phyloP scores from a whole-genome alignment of 768 basidiomycete species.

The Xerocomus brunneocitrinus region DNA sequence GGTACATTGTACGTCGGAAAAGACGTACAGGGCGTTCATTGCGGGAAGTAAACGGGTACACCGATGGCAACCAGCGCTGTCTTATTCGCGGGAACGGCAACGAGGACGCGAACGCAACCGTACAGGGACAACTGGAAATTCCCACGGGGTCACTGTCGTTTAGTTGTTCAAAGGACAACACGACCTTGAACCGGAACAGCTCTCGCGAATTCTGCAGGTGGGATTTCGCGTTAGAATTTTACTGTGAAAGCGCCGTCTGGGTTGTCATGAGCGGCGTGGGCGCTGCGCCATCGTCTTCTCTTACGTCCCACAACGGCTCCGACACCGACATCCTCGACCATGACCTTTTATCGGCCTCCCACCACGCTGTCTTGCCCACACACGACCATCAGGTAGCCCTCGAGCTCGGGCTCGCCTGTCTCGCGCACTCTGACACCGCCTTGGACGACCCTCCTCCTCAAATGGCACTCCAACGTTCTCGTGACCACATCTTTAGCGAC shows the following conservation, averaged over 20 bases:
- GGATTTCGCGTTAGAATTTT: constrained; percentile 19
- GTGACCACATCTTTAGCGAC: constrained; percentile 31
- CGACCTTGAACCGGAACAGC: constrained; percentile 17
- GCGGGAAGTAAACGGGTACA: not conserved
- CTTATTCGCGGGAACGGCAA: not conserved
- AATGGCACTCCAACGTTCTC: constrained; percentile 28
- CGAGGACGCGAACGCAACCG: constrained; percentile 12
- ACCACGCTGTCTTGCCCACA: constrained; percentile 24
- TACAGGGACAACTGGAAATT: constrained; percentile 6
- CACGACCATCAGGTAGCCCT: constrained; percentile 32
- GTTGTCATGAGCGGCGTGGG: constrained; percentile 42
- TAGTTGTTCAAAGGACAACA: constrained; percentile 22
- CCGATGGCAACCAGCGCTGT: not conserved
- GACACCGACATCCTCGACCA: constrained; percentile 31
- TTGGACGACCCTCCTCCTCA: constrained; percentile 25
- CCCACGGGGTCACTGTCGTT: constrained; percentile 17
- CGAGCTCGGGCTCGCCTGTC: constrained; percentile 26
- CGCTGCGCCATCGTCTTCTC: constrained; percentile 30
- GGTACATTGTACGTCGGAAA: not conserved
- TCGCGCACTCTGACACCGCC: constrained; percentile 24
- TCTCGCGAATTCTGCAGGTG: constrained; percentile 17
- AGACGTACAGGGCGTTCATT: not conserved
- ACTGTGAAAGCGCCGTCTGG: constrained; percentile 18
- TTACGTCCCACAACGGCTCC: constrained; percentile 27
- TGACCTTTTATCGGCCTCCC: constrained; percentile 31